A percentile compares a stretch with the other conserved stretches of the same genome.
These are phyloP conservation scores for Exserohilum rostratum DNA, from an alignment of 2,329 filamentous ascomycete genomes.

Conservation along the genomic window DNA sequence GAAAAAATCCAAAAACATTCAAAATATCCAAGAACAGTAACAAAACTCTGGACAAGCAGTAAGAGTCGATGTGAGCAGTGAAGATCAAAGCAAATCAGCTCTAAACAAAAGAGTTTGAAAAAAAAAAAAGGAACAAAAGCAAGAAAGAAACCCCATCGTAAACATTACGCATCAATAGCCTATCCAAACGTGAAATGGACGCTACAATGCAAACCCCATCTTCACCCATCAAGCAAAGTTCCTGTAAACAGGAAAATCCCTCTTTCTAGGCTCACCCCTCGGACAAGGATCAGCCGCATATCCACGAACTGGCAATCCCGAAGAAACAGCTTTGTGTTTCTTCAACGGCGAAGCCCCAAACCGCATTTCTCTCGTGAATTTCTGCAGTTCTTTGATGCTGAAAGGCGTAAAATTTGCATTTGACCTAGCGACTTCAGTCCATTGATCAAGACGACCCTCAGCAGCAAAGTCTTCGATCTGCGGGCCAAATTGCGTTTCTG, in stretches of 20 bases:
- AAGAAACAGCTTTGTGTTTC: neutral
- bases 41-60: no score
- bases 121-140: no score
- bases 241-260: neutral
- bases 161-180: no score
- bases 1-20: no score
- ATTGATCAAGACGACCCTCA: neutral
- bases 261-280: neutral
- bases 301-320: neutral
- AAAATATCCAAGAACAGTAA: no score
- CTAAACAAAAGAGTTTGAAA: no score
- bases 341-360: neutral
- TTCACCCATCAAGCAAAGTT: slow-evolving; percentile 1
- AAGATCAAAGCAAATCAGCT: no score
- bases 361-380: neutral
- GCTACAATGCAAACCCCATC: no score
- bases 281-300: neutral
- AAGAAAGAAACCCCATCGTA: no score
- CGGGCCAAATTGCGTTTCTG: neutral
- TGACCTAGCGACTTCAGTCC: neutral
- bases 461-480: slow-evolving; percentile 9
- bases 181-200: no score
- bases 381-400: neutral
- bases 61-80: no score
- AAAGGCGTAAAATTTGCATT: neutral